Percentiles rank a stretch among this genome's conserved stretches.
phyloP scores from a whole-genome alignment of 2,329 filamentous ascomycete genomes.

The Monosporascus ibericus region DNA sequence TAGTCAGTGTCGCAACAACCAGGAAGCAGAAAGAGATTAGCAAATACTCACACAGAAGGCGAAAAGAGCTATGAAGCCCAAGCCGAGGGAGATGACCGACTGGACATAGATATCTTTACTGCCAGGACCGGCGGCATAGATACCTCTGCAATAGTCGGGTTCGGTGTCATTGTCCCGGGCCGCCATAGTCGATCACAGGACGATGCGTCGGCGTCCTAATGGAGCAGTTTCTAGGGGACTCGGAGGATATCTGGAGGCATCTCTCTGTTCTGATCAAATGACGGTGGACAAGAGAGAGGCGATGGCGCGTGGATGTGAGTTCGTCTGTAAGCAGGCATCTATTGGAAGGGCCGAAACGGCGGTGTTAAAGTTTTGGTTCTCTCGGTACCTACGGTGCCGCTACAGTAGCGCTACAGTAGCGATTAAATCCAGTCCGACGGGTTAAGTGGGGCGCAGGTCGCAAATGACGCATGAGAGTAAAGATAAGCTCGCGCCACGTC shows the following conservation, averaged over 20 bases:
- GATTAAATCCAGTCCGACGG: too few relatives aligned
- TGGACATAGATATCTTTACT: conserved; percentile 54
- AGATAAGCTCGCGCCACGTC: background rate
- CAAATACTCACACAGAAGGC: conserved; percentile 62
- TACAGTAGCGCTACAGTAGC: too few relatives aligned
- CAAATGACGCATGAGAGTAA: background rate
- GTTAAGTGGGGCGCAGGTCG: background rate
- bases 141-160: conserved; percentile 13
- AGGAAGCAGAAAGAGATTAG: background rate
- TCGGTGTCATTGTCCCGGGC: conserved; percentile 4
- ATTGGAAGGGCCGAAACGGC: too few relatives aligned
- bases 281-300: background rate
- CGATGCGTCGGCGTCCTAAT: background rate
- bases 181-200: background rate
- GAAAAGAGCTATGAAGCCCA: conserved; percentile 67
- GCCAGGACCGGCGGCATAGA: conserved; percentile 24
- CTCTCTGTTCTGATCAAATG: background rate
- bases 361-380: too few relatives aligned
- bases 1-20: background rate
- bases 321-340: too few relatives aligned
- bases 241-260: background rate
- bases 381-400: too few relatives aligned
- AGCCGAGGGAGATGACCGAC: conserved; percentile 62
- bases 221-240: background rate
- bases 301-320: background rate